Percentiles rank a stretch among this genome's conserved stretches.
phyloP scores from a whole-genome alignment of 148 eudicot species.

The Vaccinium vitisidaea region DNA sequence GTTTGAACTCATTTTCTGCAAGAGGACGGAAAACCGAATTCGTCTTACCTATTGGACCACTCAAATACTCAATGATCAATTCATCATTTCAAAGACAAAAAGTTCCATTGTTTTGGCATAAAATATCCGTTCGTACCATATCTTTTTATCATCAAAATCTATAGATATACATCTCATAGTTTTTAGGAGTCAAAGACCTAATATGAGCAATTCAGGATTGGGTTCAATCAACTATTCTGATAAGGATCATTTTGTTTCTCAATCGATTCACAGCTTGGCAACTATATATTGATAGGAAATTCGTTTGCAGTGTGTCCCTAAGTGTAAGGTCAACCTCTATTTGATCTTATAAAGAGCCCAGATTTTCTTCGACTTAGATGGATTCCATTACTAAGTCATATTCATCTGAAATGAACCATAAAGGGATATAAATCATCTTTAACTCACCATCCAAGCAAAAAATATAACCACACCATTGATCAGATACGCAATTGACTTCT shows the following conservation, averaged over 20 bases:
- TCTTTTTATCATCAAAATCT: neutral
- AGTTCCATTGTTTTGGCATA: neutral
- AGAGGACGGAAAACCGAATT: neutral
- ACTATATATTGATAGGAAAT: neutral
- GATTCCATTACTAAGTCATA: conserved; percentile 1
- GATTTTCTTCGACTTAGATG: neutral
- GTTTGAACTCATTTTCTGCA: neutral
- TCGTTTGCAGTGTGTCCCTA: neutral
- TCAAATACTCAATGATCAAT: neutral
- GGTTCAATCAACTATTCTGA: neutral
- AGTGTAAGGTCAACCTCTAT: neutral
- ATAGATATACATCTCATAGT: neutral
- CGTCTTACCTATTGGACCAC: neutral
- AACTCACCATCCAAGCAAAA: conserved; percentile 95
- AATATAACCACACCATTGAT: conserved; percentile 87
- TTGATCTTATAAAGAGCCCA: neutral
- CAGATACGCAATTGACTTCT: conserved; percentile 82
- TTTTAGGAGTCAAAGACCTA: neutral
- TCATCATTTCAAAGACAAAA: neutral
- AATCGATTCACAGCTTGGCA: neutral
- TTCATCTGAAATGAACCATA: neutral
- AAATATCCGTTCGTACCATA: neutral
- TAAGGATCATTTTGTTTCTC: neutral
- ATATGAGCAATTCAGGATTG: neutral
- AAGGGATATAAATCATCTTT: neutral